Evolutionary conservation across 2,329 filamentous ascomycete genomes (phyloP).

Genomic region (Dactylonectria macrodidyma): DNA sequence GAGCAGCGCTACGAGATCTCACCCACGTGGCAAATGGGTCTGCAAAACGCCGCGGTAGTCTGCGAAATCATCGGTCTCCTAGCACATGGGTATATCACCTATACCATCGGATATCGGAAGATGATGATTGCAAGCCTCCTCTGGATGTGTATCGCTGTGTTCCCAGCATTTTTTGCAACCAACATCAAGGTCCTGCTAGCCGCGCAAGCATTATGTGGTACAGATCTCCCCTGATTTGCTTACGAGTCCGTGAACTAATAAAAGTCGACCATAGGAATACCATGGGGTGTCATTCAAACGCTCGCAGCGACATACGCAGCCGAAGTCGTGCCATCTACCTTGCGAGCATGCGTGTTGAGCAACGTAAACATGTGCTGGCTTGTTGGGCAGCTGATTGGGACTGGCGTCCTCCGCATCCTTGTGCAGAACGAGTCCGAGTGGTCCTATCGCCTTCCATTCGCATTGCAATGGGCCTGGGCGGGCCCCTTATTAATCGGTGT

Average conservation of each 20-base stretch:
- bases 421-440: conserved; percentile 39
- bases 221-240: conserved; percentile 41
- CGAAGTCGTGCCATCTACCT: conserved; percentile 53
- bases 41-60: conserved; percentile 61
- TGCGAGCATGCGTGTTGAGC: conserved; percentile 53
- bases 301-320: conserved; percentile 45
- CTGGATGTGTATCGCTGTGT: conserved; percentile 55
- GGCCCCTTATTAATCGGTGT: conserved; percentile 54
- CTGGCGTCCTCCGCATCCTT: conserved; percentile 54
- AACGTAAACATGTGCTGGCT: conserved; percentile 61
- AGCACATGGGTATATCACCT: conserved; percentile 59
- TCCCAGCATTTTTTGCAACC: conserved; percentile 58
- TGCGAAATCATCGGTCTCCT: conserved; percentile 61
- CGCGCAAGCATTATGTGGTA: conserved; percentile 53
- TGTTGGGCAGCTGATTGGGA: conserved; percentile 57
- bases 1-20: conserved; percentile 54
- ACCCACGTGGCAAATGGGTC: conserved; percentile 62
- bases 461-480: conserved; percentile 59
- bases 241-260: no score
- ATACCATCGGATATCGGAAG: conserved; percentile 56
- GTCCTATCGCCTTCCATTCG: conserved; percentile 54
- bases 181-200: conserved; percentile 53
- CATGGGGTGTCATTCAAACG: conserved; percentile 55
- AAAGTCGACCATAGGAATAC: conserved; percentile 40
- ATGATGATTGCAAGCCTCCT: conserved; percentile 56